phyloP scores from a whole-genome alignment of 1,139 yeast species.

The Komagataea norvegica region DNA sequence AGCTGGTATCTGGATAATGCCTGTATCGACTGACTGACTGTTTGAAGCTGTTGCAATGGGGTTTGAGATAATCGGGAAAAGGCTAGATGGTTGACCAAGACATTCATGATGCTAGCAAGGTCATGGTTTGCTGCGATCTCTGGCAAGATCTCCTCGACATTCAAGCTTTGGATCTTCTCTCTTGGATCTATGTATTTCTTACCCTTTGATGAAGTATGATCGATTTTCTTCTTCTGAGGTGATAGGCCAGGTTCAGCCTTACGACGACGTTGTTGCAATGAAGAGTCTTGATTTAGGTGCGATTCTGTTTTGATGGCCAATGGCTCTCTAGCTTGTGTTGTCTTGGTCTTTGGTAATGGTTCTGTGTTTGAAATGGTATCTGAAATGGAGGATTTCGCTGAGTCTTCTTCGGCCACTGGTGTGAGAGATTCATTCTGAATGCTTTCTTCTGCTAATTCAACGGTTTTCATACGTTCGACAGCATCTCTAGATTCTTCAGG shows the following conservation, averaged over 20 bases:
- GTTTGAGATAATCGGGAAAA: constrained; percentile 85
- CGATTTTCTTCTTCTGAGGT: constrained; percentile 26
- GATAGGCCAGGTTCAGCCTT: constrained; percentile 27
- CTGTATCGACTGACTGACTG: constrained; percentile 49
- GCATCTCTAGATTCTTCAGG: no score
- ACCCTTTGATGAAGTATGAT: constrained; percentile 6
- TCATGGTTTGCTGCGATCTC: constrained; percentile 31
- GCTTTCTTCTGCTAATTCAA: not conserved
- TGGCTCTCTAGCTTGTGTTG: constrained; percentile 7
- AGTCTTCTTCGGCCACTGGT: not conserved
- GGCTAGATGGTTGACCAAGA: constrained; percentile 80
- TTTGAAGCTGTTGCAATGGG: constrained; percentile 65
- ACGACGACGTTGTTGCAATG: constrained; percentile 23
- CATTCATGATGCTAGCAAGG: constrained; percentile 51
- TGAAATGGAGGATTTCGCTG: not conserved
- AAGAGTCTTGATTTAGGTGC: constrained; percentile 16
- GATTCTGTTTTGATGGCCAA: constrained; percentile 16
- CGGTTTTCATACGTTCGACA: constrained; percentile 6
- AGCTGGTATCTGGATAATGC: constrained; percentile 43
- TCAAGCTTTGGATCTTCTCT: constrained; percentile 22
- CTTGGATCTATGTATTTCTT: constrained; percentile 18
- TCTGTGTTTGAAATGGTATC: not conserved
- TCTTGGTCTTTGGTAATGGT: not conserved
- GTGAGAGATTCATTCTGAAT: not conserved
- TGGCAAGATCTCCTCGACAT: constrained; percentile 18